A percentile compares a stretch with the other conserved stretches of the same genome.
phyloP scores from a whole-genome alignment of 108 stramenopile species.

The Mediolabrus comicus region DNA sequence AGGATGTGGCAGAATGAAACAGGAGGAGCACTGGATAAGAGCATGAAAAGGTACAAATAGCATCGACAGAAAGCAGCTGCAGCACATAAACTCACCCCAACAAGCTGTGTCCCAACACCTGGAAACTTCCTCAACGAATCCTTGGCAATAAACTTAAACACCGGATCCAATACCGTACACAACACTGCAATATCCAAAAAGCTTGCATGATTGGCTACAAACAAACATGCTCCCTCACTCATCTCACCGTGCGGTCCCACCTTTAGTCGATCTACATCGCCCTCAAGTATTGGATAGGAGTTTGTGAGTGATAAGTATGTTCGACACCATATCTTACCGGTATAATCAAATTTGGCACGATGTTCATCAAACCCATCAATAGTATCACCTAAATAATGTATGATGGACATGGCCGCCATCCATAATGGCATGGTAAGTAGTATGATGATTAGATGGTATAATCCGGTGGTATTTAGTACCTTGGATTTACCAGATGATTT shows the following conservation, averaged over 20 bases:
- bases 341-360: constrained; percentile 61
- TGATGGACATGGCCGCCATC: constrained; percentile 51
- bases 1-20: not conserved
- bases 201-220: constrained; percentile 78
- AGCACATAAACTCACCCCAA: constrained; percentile 61
- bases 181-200: constrained; percentile 83
- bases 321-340: constrained; percentile 75
- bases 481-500: constrained; percentile 40
- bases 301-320: constrained; percentile 60
- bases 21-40: not conserved
- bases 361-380: constrained; percentile 54
- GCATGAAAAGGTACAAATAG: not conserved
- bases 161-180: constrained; percentile 71
- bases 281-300: constrained; percentile 57
- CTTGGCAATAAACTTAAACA: constrained; percentile 87
- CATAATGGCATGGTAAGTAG: constrained; percentile 62
- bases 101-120: constrained; percentile 72
- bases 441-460: constrained; percentile 52
- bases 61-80: not conserved
- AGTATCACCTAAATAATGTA: constrained; percentile 33
- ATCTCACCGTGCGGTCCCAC: constrained; percentile 9
- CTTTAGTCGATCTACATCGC: constrained; percentile 46
- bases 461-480: constrained; percentile 59
- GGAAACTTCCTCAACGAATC: constrained; percentile 67
- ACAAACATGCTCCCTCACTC: constrained; percentile 55